phyloP scores from a whole-genome alignment of 495 filamentous ascomycete species.

The Penicillium cinerascens region DNA sequence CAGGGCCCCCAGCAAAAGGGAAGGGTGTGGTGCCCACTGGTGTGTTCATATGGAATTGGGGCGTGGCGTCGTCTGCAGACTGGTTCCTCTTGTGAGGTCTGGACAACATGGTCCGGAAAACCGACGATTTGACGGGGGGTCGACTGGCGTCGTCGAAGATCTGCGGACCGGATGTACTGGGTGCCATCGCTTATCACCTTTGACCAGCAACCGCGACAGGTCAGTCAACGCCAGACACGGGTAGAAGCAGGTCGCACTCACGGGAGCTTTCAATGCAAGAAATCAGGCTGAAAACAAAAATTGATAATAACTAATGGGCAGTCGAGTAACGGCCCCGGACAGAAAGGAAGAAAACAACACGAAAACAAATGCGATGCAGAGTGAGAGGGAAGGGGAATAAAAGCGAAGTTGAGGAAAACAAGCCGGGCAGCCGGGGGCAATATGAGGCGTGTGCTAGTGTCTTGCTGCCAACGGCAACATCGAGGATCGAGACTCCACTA shows the following conservation, averaged over 20 bases:
- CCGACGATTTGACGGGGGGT: conserved; percentile 37
- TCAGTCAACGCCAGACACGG: conserved; percentile 16
- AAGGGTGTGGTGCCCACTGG: conserved; percentile 17
- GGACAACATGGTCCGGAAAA: conserved; percentile 44
- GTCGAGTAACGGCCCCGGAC: conserved; percentile 1
- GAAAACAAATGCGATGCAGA: conserved; percentile 23
- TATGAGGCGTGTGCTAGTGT: conserved; percentile 23
- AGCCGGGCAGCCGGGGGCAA: conserved; percentile 29
- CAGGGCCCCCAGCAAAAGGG: conserved; percentile 27
- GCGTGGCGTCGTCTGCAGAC: conserved; percentile 36
- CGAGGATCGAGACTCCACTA: conserved; percentile 28
- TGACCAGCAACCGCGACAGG: conserved; percentile 28
- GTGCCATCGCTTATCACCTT: conserved; percentile 39
- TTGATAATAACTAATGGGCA: conserved; percentile 4
- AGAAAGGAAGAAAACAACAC: conserved; percentile 18
- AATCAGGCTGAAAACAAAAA: conserved; percentile 5
- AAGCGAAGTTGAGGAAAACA: conserved; percentile 10
- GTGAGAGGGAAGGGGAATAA: neutral
- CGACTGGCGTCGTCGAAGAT: conserved; percentile 47
- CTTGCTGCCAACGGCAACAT: conserved; percentile 30
- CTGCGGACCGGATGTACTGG: conserved; percentile 32
- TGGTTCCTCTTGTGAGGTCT: conserved; percentile 40
- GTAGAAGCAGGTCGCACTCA: conserved; percentile 25
- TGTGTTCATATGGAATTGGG: conserved; percentile 14
- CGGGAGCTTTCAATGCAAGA: conserved; percentile 20